A percentile compares a stretch with the other conserved stretches of the same genome.
Evolutionary conservation across 2,329 filamentous ascomycete species (phyloP).

Genomic region (Phoma herbarum): DNA sequence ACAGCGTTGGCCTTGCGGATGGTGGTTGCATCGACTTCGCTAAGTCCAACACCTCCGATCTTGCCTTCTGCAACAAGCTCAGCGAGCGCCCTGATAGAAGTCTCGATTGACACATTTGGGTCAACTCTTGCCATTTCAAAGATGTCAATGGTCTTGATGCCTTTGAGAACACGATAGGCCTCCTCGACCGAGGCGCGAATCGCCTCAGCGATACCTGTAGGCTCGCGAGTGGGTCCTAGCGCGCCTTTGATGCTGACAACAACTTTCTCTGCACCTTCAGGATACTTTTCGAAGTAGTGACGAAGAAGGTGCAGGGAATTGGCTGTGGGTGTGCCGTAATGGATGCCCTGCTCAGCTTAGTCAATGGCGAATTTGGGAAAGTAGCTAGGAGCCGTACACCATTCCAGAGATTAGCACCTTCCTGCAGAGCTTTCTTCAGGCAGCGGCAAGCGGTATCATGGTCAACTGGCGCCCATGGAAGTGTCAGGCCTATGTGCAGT

Average conservation of each 20-base stretch:
- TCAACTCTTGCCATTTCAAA: constrained; percentile 59
- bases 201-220: constrained; percentile 54
- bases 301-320: constrained; percentile 60
- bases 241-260: constrained; percentile 61
- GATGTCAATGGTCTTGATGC: constrained; percentile 59
- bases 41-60: constrained; percentile 57
- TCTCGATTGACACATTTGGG: constrained; percentile 54
- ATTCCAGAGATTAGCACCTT: constrained; percentile 5
- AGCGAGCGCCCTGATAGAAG: constrained; percentile 53
- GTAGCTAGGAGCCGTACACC: background rate
- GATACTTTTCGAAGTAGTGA: constrained; percentile 61
- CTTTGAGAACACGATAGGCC: constrained; percentile 54
- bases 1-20: constrained; percentile 61
- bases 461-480: background rate
- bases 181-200: constrained; percentile 57
- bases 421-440: background rate
- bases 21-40: constrained; percentile 56
- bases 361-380: background rate
- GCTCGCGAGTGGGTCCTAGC: constrained; percentile 41
- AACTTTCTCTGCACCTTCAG: constrained; percentile 59
- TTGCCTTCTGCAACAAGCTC: constrained; percentile 52
- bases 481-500: background rate
- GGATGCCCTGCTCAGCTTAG: background rate
- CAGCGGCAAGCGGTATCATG: background rate
- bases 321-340: constrained; percentile 55